Percentiles rank a stretch among this genome's conserved stretches.
Conservation (phyloP, 23 red algal species). For the Gracilaria vermiculophylla region DNA sequence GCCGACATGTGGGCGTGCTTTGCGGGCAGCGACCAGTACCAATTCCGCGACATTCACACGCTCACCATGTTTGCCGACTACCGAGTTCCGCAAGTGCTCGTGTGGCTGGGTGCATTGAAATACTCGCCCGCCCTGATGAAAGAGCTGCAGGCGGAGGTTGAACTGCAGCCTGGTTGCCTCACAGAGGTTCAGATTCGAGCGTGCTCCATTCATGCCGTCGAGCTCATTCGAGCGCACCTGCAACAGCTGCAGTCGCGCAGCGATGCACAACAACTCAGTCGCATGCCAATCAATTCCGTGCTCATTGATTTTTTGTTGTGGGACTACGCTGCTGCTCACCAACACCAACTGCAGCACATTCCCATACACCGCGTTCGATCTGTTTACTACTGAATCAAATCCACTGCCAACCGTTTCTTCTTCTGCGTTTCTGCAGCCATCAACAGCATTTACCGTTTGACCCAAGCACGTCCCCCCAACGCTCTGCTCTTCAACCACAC, state of each 20-base stretch:
- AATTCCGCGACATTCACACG: conserved; percentile 24
- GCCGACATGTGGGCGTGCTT: conserved; percentile 60
- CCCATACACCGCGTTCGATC: conserved; percentile 39
- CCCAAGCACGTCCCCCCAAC: no score
- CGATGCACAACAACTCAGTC: background rate
- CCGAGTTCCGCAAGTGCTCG: conserved; percentile 35
- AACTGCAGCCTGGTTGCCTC: background rate
- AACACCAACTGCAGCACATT: conserved; percentile 1
- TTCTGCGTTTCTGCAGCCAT: no score
- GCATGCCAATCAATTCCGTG: conserved; percentile 30
- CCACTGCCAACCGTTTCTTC: no score
- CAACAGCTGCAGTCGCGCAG: background rate
- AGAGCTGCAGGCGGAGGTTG: background rate
- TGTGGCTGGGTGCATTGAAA: conserved; percentile 23
- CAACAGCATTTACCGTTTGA: no score
- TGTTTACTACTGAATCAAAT: conserved; percentile 24
- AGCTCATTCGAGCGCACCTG: conserved; percentile 27
- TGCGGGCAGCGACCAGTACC: background rate
- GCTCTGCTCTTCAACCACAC: no score
- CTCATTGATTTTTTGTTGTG: conserved; percentile 36
- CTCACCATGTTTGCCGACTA: conserved; percentile 58
- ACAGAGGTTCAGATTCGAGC: conserved; percentile 37
- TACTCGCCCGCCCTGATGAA: background rate
- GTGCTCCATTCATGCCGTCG: conserved; percentile 51
- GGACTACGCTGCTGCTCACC: conserved; percentile 48